phyloP scores from a whole-genome alignment of 805 yeast species.

The Wickerhamiella occidentalis region DNA sequence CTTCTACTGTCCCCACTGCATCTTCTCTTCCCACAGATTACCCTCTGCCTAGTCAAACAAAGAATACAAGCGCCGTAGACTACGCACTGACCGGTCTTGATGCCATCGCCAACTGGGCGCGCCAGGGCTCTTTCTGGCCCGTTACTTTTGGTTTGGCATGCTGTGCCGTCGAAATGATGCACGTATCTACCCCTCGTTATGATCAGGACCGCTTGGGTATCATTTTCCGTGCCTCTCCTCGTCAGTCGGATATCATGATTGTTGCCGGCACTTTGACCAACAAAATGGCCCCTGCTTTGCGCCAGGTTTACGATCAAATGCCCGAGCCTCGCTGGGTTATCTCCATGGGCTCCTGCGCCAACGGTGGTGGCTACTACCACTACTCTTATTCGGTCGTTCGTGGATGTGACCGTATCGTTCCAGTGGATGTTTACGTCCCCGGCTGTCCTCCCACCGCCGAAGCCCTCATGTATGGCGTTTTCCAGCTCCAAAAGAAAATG shows the following conservation, averaged over 20 bases:
- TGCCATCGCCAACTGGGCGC: conserved; percentile 78
- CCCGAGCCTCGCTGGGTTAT: conserved; percentile 92
- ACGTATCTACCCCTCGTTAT: conserved; percentile 78
- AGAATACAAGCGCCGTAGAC: conserved; percentile 50
- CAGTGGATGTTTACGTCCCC: conserved; percentile 83
- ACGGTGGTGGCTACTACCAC: conserved; percentile 89
- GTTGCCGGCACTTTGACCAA: conserved; percentile 87
- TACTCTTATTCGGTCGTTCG: conserved; percentile 80
- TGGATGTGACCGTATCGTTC: conserved; percentile 80
- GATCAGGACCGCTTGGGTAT: conserved; percentile 88
- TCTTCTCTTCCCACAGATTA: conserved; percentile 46
- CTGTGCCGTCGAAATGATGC: conserved; percentile 95
- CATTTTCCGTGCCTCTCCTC: conserved; percentile 86
- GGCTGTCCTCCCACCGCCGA: conserved; percentile 91
- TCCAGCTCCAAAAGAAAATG: conserved; percentile 84
- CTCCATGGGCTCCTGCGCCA: conserved; percentile 89
- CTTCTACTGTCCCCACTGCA: conserved; percentile 3
- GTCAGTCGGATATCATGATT: conserved; percentile 85
- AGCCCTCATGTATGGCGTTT: conserved; percentile 82
- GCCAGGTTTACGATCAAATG: conserved; percentile 91
- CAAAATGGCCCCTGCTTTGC: conserved; percentile 86
- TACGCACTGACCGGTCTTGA: conserved; percentile 74
- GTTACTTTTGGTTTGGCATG: conserved; percentile 86
- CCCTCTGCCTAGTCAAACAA: conserved; percentile 58
- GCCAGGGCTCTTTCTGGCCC: conserved; percentile 89